Evolutionary conservation across 1,284 basidiomycete genomes (phyloP), one percentile per base, ranked within the genome.

Genomic region (Termitomyces sp.): DNA sequence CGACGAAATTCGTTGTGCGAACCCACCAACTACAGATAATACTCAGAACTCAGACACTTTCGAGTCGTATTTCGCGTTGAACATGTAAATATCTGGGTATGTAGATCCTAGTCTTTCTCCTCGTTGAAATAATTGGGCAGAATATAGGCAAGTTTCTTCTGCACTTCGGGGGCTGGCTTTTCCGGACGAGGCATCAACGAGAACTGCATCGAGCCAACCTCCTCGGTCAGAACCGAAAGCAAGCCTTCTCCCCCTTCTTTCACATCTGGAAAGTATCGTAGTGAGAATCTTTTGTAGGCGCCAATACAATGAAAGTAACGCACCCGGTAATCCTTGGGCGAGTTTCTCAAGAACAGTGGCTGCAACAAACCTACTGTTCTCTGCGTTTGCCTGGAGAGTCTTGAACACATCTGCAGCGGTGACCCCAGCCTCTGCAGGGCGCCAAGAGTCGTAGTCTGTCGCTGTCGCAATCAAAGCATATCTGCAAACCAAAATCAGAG

Each of bases 371-470:
- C 92, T 85, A 17, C 92, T 89, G 3, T 90, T 90, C 24, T 86
- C 81, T 0, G 94, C 93, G 67, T 98, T 98, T 19, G 82, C 81
- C 60, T 87, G 80, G 31, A 98, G 82, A 0, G 89, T 93, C 71
- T 92, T 90, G 77, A 95, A 80, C 30, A 98, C 93, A 62, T 93
- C 90, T 5, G 90, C 85, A 0, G 94, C 88, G 1, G 93, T 97
- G 47, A 98, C 95, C 1, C 89, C 78, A 15, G 83, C 88, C 52
- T 86, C 81, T 34, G 87, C 78, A 15, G 86, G 86, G 24, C 95
- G 77, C 92, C 92, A 95, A 5, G 91, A 85, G 70, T 96, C 93
- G 67, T 93, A 94, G 72, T 95, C 90, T 1, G 92, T 95, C 19
- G 90, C 83, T 0, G 94, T 97, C 56, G 92, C 92, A 61, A 97